Evolutionary conservation across 495 filamentous ascomycete species (phyloP), one percentile per base, ranked within the genome.

Genomic region (Thozetella sp.): DNA sequence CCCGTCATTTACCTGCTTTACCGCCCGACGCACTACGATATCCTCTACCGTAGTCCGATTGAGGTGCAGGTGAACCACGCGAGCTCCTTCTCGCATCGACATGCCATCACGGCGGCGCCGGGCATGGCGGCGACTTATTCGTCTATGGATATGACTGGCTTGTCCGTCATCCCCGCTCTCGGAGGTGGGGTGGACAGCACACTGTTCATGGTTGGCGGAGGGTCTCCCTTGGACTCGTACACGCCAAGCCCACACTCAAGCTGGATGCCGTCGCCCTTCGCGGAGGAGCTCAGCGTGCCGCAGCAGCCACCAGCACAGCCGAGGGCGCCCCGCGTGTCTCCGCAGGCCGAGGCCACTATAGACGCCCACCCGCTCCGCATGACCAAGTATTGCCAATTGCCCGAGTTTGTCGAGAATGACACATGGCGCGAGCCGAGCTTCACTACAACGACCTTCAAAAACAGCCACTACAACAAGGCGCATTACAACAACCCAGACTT

Each of bases 401-500:
- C 69, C 20, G 67, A 76, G 59, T 68, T 76, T 19, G 63, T 70
- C 15, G 70, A 73, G n/a, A 72, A 73, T 58, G 70, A 62, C 40
- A 68, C 61, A 24, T 70, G 73, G 58, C 68, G 70, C 37, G 76
- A 88, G 70, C 71, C 83, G 65, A 34, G 75, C 12, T 80, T 79
- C 59, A 79, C 81, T 62, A 86, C 84, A 57, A 77, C 79, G 45
- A 79, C 79, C 6, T 83, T 83, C 60, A 78, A 79, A 58, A 84
- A 84, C 60, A 88, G 84, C 23, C 88, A 91, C 23, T 93, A 90
- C 73, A 93, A 93, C 64, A 86, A 86, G 52, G 90, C 90, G 2
- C 92, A 96, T 73, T 94, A 90, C 73, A 88, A 89, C 62, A 94
- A 93, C 66, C 81, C 87, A 55, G 88, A 94, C 64, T 96, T 96